Percentiles rank a stretch among this genome's conserved stretches.
Conservation (phyloP, 139 green algal species). For the Closterium sp. region DNA sequence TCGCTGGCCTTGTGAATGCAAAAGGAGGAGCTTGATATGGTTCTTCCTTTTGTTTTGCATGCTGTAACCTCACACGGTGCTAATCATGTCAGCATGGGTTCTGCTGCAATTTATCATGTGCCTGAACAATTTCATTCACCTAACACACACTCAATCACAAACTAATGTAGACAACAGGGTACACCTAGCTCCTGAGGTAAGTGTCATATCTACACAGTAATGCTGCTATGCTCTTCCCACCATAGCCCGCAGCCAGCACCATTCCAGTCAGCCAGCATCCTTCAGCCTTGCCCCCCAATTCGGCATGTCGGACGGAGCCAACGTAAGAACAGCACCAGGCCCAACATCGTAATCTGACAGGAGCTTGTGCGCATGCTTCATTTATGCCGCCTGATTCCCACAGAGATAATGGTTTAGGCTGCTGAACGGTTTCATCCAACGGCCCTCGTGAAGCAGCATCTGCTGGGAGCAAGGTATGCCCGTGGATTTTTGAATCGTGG, state of each 20-base stretch:
- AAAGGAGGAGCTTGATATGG: neutral
- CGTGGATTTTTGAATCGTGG: neutral
- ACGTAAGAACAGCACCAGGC: neutral
- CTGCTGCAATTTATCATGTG: too few relatives aligned
- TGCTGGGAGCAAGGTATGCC: neutral
- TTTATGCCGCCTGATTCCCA: too few relatives aligned
- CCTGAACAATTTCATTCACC: too few relatives aligned
- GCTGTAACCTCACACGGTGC: too few relatives aligned
- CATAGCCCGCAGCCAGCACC: neutral
- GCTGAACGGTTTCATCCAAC: neutral
- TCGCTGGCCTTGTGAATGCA: neutral
- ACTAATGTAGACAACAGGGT: too few relatives aligned
- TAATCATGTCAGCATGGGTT: too few relatives aligned
- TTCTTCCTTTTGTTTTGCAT: neutral
- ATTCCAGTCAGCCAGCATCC: neutral
- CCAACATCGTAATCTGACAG: neutral
- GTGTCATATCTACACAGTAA: too few relatives aligned
- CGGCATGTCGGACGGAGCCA: neutral
- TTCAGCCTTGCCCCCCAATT: neutral
- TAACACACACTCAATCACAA: too few relatives aligned
- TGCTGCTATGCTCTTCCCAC: neutral
- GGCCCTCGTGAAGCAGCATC: neutral
- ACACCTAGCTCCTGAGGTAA: too few relatives aligned
- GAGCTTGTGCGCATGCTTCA: neutral
- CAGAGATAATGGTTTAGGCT: neutral